Evolutionary conservation across 2,329 filamentous ascomycete species (phyloP), one percentile per base, ranked within the genome.

Genomic region (Westerdykella ornata): DNA sequence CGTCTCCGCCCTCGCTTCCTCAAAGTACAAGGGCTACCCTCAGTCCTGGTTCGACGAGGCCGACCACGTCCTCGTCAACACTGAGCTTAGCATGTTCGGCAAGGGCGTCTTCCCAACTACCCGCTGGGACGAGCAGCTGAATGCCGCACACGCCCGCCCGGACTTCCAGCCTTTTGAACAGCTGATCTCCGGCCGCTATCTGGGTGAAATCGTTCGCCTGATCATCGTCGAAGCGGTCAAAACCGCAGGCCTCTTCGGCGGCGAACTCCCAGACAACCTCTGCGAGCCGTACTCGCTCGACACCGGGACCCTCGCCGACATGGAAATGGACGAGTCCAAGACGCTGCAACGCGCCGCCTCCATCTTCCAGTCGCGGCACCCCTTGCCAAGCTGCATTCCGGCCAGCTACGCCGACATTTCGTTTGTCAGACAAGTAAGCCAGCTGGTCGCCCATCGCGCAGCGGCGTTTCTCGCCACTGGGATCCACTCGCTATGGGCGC

Each of bases 121-220:
- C 5, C 68, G 73, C 12, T 82, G 78, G 78, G 80, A 83, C 48
- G 75, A 81, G 6, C 53, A 71, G 20, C 66, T 83, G 37, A 82
- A 82, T 57, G 60, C 65, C 19, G 70, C 69, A 5, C 79, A 82
- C 52, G 54, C 72, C 13, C 66, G 72, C 8, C 79, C 79, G 0
- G 76, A 81, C 60, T 82, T 81, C 49, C 80, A 83, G 51, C 80
- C 80, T 1, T 70, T 82, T 43, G 80, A 83, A 54, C 78, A 81
- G 52, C 73, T 82, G 65, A 73, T 78, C 47, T 78, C 77, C 9
- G 80, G 80, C 14, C 73, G 77, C 13, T 82, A 82, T 53, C 66
- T 82, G 1, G 80, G 79, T 16, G 80, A 83, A 51, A 76, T 83
- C 38, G 73, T 80, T 5, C 72, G 80, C 12, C 62, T 82, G 19